Base-by-base conservation (phyloP, 2,329 filamentous ascomycete species). In the Alternaria sp. region DNA sequence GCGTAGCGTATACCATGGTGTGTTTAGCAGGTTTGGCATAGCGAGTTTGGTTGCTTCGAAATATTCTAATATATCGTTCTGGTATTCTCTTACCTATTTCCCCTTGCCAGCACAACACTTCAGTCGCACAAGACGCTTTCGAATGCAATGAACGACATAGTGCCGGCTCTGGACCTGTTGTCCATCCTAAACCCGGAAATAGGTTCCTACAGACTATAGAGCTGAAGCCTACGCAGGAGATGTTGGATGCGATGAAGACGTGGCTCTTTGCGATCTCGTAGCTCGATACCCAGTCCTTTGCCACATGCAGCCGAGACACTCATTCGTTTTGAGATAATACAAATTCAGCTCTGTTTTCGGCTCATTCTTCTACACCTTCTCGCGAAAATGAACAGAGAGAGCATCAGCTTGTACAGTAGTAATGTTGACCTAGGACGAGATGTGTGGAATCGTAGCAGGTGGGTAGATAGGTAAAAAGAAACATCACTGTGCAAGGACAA, bases 1-100 rank as follows among this genome's bases (percentile, higher is more conserved):
- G 49, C 30, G 51, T 27, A 53, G 56, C 56, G 50, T 46, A 54
- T 41, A 41, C 25, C 43, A 53, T 43, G 34, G 36, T 51, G 57
- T 41, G 53, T 46, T 56, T 36, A 41, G 51, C 40, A 14, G 18
- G 5, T 54, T 50, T 34, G 28, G 38, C 5, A 54, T 34, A 54
- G 51, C 51, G 38, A 30, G 18, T 50, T n/a, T 5, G 25, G 18
- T 44, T 25, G 22, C 51, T 34, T 25, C 20, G 32, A 20, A 54
- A 43, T 10, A 34, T 34, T 32, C 27, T 54, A 54, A 54, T 54
- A 30, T 5, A n/a, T n/a, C 14, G 32, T n/a, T 32, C 12, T 28
- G 50, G 34, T 53, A 32, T 53, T 10, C 18, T 34, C 45, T 3
- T 9, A 22, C 12, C 18, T 22, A 22, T 41, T 41, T 14, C 18